Percentiles rank a stretch among this genome's conserved stretches.
These are phyloP conservation scores for Buddleja alternifolia DNA, from an alignment of 257 asterid genomes.

Conservation along the genomic window DNA sequence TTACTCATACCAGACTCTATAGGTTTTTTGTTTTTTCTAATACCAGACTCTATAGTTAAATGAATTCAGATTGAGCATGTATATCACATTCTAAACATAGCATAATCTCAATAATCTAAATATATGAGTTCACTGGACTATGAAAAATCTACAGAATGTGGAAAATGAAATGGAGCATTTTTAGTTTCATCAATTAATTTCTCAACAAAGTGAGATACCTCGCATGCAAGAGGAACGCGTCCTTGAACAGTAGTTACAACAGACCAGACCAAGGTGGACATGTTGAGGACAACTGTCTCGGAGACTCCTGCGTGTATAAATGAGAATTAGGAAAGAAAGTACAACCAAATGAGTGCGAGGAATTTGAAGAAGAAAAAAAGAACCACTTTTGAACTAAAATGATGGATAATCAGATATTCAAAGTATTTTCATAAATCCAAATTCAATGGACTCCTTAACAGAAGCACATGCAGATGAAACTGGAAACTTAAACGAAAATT, in stretches of 20 bases:
- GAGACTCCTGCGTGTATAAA: constrained; percentile 72
- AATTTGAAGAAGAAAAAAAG: no score
- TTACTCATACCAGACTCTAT: no score
- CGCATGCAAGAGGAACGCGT: constrained; percentile 95
- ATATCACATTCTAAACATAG: no score
- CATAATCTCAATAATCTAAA: no score
- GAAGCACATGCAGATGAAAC: no score
- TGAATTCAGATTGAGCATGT: not conserved
- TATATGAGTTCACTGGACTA: not conserved
- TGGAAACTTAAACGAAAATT: no score
- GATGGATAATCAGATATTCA: constrained; percentile 5
- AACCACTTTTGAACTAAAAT: no score
- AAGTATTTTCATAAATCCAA: no score
- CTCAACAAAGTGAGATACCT: constrained; percentile 57
- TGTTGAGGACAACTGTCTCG: constrained; percentile 90
- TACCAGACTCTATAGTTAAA: no score
- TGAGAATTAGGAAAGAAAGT: constrained; percentile 15
- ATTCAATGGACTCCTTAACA: no score
- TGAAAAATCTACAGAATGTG: constrained; percentile 12
- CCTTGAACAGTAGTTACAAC: constrained; percentile 87
- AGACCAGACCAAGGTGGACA: constrained; percentile 93
- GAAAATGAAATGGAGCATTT: constrained; percentile 19
- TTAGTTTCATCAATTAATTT: constrained; percentile 11
- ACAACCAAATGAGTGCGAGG: no score
- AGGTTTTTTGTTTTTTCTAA: no score